A percentile compares a stretch with the other conserved stretches of the same genome.
These are phyloP conservation scores for Colletotrichum sp. DNA, from an alignment of 2,329 filamentous ascomycete species.

Conservation along the genomic window DNA sequence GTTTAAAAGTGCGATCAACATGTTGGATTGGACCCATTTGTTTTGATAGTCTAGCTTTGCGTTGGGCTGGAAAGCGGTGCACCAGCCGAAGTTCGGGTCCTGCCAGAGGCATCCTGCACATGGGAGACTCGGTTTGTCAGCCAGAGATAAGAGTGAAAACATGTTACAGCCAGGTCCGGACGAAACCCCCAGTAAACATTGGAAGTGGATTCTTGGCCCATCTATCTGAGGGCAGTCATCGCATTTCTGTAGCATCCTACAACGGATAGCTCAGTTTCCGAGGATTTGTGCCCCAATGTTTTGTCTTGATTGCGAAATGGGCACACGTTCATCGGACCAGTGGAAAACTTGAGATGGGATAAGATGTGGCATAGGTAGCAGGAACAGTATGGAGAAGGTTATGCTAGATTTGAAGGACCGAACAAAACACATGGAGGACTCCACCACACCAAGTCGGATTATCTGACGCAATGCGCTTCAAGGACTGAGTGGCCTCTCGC, in stretches of 20 bases:
- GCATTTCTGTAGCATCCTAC: neutral
- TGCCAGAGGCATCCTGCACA: neutral
- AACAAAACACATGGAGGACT: neutral
- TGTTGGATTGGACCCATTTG: neutral
- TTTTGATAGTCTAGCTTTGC: neutral
- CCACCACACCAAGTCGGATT: neutral
- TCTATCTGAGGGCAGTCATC: neutral
- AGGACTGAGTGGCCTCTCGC: neutral
- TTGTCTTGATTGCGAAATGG: neutral
- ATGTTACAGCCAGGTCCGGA: neutral
- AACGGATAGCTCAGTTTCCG: neutral
- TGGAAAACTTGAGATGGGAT: neutral
- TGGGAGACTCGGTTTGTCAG: neutral
- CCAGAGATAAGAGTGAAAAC: neutral
- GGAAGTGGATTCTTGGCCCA: neutral
- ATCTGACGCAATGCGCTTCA: neutral
- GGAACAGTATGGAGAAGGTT: neutral
- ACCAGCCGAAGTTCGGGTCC: neutral
- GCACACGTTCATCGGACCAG: neutral
- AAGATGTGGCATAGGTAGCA: neutral
- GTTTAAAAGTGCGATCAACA: neutral
- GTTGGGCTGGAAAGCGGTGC: neutral
- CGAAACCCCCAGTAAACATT: neutral
- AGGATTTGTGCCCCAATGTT: neutral
- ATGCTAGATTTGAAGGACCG: neutral